phyloP scores from a whole-genome alignment of 73 alveolate species.

The Loxodes magnus region DNA sequence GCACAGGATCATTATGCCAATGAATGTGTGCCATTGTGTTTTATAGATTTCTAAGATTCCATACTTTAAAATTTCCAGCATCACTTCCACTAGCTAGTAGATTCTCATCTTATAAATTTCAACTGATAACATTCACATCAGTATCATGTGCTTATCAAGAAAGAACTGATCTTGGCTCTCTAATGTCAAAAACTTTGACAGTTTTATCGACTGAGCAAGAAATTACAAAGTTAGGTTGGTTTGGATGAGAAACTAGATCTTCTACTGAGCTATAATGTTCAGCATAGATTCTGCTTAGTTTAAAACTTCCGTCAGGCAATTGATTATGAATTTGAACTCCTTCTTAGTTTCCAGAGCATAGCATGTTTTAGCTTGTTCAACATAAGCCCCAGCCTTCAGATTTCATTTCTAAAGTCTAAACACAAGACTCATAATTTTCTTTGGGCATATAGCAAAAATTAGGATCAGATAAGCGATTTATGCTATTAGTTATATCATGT shows the following conservation, averaged over 20 bases:
- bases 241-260: slow-evolving; percentile 73
- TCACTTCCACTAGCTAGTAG: slow-evolving; percentile 84
- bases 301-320: too few relatives aligned
- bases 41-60: slow-evolving; percentile 72
- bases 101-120: slow-evolving; percentile 62
- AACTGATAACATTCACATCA: slow-evolving; percentile 81
- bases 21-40: slow-evolving; percentile 68
- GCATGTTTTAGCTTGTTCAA: too few relatives aligned
- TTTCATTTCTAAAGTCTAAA: too few relatives aligned
- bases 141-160: slow-evolving; percentile 62
- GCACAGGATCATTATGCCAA: slow-evolving; percentile 86
- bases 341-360: too few relatives aligned
- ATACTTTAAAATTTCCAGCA: slow-evolving; percentile 76
- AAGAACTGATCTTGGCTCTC: slow-evolving; percentile 46
- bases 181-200: slow-evolving; percentile 77
- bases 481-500: too few relatives aligned
- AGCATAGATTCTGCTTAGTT: slow-evolving; percentile 7
- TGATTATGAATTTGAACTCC: too few relatives aligned
- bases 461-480: too few relatives aligned
- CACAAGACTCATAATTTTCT: too few relatives aligned
- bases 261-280: slow-evolving; percentile 74
- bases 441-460: too few relatives aligned
- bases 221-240: slow-evolving; percentile 69
- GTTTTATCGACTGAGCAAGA: slow-evolving; percentile 83
- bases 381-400: too few relatives aligned